Evolutionary conservation across 2,329 filamentous ascomycete genomes (phyloP).

Genomic region (Fusarium nelsonii): DNA sequence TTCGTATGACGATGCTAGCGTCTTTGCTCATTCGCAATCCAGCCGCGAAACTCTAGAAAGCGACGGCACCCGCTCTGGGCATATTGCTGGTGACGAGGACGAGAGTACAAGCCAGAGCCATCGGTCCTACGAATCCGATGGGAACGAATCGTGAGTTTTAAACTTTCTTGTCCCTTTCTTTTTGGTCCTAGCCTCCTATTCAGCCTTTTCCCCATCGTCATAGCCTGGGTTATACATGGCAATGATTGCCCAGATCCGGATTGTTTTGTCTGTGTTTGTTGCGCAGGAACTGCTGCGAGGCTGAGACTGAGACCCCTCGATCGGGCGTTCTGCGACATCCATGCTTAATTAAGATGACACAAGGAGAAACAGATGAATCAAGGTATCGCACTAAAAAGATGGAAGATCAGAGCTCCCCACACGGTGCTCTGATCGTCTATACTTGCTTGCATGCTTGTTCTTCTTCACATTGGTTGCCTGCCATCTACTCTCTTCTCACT

Average conservation of each 20-base stretch:
- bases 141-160: slow-evolving; percentile 47
- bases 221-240: not conserved
- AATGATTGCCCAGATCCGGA: slow-evolving; percentile 5
- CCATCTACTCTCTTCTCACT: not conserved
- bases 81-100: slow-evolving; percentile 52
- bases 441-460: slow-evolving; percentile 12
- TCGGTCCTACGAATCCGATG: slow-evolving; percentile 53
- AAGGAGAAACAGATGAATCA: slow-evolving; percentile 17
- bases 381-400: slow-evolving; percentile 24
- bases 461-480: slow-evolving; percentile 6
- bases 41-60: slow-evolving; percentile 57
- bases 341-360: slow-evolving; percentile 31
- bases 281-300: slow-evolving; percentile 33
- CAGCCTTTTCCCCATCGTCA: not conserved
- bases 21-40: slow-evolving; percentile 52
- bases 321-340: slow-evolving; percentile 35
- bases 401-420: slow-evolving; percentile 25
- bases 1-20: slow-evolving; percentile 47
- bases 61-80: slow-evolving; percentile 50
- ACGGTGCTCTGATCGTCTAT: slow-evolving; percentile 7
- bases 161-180: slow-evolving; percentile 26
- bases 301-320: slow-evolving; percentile 31
- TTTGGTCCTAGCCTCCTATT: slow-evolving; percentile 4
- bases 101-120: slow-evolving; percentile 52
- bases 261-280: slow-evolving; percentile 19